phyloP scores from a whole-genome alignment of 176 grass and related monocot genomes.

The Tillandsia fasciculata region DNA sequence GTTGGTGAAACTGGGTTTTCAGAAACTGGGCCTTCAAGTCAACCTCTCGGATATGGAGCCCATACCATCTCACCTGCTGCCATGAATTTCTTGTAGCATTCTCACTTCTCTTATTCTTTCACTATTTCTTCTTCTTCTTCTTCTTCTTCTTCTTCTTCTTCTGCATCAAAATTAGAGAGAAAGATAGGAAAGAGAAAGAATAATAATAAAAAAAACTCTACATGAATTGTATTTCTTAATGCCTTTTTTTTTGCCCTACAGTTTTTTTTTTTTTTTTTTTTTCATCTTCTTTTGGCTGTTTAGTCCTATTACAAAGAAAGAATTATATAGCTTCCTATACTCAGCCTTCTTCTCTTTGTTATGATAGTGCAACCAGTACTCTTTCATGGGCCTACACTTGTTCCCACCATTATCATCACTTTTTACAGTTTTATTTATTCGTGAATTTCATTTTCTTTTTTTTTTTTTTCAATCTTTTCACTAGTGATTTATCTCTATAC shows the following conservation, averaged over 20 bases:
- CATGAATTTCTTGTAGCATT: slow-evolving; percentile 30
- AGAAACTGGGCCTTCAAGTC: slow-evolving; percentile 24
- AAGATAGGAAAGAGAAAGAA: background rate
- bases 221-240: background rate
- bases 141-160: slow-evolving; percentile 4
- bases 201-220: background rate
- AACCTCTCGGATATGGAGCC: slow-evolving; percentile 19
- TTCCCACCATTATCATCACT: slow-evolving; percentile 3
- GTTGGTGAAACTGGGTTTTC: slow-evolving; percentile 22
- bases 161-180: background rate
- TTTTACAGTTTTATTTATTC: slow-evolving; percentile 7
- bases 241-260: background rate
- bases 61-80: slow-evolving; percentile 17
- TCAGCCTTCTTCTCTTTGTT: background rate
- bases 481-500: background rate
- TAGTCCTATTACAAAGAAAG: background rate
- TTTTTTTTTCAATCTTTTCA: slow-evolving; percentile 6
- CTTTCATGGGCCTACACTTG: background rate
- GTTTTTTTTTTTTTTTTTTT: too few species aligned
- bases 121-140: background rate
- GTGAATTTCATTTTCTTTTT: background rate
- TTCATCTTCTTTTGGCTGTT: background rate
- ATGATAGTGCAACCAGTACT: background rate
- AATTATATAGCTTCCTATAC: background rate
- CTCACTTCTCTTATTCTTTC: background rate